Conservation (phyloP, 441 rosid genomes). For the Adansonia madagascariensis region DNA sequence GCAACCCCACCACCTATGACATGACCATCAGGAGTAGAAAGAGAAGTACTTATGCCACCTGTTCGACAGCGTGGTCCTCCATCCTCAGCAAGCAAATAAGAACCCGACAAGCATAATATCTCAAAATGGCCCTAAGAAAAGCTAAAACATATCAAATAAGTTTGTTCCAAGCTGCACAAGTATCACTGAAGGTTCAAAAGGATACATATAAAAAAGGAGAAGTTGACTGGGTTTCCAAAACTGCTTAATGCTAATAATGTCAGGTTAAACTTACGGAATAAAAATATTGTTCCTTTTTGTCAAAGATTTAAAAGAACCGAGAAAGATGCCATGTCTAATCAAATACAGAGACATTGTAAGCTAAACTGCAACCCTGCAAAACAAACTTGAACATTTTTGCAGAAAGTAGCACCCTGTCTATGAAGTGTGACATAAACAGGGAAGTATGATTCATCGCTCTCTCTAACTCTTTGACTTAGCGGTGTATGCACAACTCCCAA, state of each 20-base stretch:
- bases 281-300: neutral
- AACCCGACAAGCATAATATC: conserved; percentile 95
- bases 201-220: neutral
- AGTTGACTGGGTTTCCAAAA: neutral
- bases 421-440: neutral
- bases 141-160: conserved; percentile 39
- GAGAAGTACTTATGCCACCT: conserved; percentile 92
- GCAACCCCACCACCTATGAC: conserved; percentile 92
- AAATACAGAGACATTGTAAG: neutral
- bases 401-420: neutral
- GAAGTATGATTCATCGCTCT: neutral
- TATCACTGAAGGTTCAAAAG: conserved; percentile 6
- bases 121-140: conserved; percentile 80
- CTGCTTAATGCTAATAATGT: conserved; percentile 3
- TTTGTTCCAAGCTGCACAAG: conserved; percentile 11
- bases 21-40: conserved; percentile 89
- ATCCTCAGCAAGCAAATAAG: conserved; percentile 85
- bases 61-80: conserved; percentile 64
- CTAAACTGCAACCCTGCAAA: neutral
- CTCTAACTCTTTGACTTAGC: neutral
- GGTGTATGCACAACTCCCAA: neutral
- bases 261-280: neutral
- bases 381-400: neutral
- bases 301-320: neutral
- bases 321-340: neutral